Base-by-base conservation (phyloP, 441 rosid genomes). In the Pelargonium australe region DNA sequence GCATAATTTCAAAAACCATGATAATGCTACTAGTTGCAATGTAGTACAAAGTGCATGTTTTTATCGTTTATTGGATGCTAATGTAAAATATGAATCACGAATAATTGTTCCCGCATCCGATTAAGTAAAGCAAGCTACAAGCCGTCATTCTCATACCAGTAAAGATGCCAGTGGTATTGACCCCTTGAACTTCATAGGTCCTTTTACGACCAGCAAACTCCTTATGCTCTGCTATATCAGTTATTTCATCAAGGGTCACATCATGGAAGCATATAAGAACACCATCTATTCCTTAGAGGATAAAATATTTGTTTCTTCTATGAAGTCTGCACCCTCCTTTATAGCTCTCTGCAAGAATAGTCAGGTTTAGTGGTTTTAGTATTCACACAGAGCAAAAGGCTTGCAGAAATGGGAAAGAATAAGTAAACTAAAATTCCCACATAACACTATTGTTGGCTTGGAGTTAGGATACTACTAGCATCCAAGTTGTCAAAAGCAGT, bases 291-390 rank as follows among this genome's bases (percentile, higher is more conserved):
- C n/a, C n/a, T 89, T 95, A 41, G 96, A 71, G 68, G 98, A 79
- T 9, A 90, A 70, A 40, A 92, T 85, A 81, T 95, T 95, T n/a
- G 96, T 66, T 83, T 95, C 99, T 83, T 95, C 99, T 65, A 95
- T 95, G 79, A 92, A 95, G 77, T 89, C 98, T 72, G 99, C 78
- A 55, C 97, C 97, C 71, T 95, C 99, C 75, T 89, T 95, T 63
- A 92, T 89, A 11, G 93, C 97, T 79, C 97, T 95, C 96, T 95
- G 82, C 75, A 83, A 85, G 67, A 65, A 63, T 14, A 14, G n/a
- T 51, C 19, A 6, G 19, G 4, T 1, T 49, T 10, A 10, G 16
- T 0, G 14, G 57, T 51, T 51, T 51, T 51, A 13, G 3, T 16
- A 51, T 51, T 13, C 6, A 51, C 16, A 51, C n/a, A 51, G 58